Evolutionary conservation across 148 eudicot genomes (phyloP), one percentile per base, ranked within the genome.

Genomic region (Chenopodium formosanum): DNA sequence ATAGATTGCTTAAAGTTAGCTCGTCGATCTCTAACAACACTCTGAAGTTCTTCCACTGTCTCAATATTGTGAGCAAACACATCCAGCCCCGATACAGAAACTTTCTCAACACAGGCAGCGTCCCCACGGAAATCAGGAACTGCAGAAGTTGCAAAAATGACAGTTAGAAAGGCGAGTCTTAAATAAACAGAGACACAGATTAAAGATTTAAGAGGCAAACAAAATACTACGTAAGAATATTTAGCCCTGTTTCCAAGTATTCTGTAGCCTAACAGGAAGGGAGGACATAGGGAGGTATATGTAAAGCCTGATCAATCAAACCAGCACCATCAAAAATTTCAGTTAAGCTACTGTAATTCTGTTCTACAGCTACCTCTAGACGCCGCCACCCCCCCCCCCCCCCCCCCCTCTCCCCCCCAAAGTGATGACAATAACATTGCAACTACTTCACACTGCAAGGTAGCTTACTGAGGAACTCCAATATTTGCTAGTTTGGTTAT

Each of bases 101-200:
- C 98, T 84, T 84, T 92, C 83, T 95, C 94, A 69, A 95, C 98
- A 86, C 96, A 95, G 44, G 81, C 77, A 76, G 86, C 32, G 71
- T 95, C 93, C 64, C 97, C 98, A 48, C 94, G 94, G 82, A 95
- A 95, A 90, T 95, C 97, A 82, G 98, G 98, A 84, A 95, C 98
- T 95, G 88, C 81, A 85, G 31, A 71, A 81, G 70, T 72, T 10
- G 75, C 17, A 77, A 76, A 71, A 50, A 19, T 66, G 48, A 40
- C 37, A 63, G 23, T 14, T 80, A 64, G 52, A 70, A 44, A 44
- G 7, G 22, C 7, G 29, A 66, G 77, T 40, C 40, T 4, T 68
- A 60, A 11, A 31, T 60, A 60, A 32, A 47, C 37, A n/a, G 17
- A 67, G 52, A 32, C 29, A 23, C 20, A 63, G 17, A 27, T 27